Base-by-base conservation (phyloP, 208 protist genomes). In the Acanthamoeba royreba region DNA sequence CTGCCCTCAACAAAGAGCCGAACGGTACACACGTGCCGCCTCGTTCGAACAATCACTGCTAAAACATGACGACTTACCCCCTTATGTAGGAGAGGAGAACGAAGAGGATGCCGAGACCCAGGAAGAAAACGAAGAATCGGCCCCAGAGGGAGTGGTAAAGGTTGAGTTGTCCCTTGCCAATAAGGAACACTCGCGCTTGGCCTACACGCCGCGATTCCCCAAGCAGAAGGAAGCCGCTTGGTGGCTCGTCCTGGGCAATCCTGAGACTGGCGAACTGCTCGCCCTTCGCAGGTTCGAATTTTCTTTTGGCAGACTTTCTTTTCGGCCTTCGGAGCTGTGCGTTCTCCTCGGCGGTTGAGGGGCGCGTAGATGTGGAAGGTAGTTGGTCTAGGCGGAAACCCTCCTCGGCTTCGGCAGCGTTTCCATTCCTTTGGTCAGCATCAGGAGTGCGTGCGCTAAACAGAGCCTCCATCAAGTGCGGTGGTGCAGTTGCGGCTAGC, bases 221-320 rank as follows among this genome's bases (percentile, higher is more conserved):
- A 92, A 92, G 87, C 38, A 92, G 61, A 92, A 92, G 87, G 58
- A 92, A 58, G 15, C 87, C 58, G 35, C 87, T n/a, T 92, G 87
- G 87, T 92, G 87, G 87, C 42, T 92, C 40, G 87, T 92, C 43
- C 61, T 92, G 25, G 87, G 87, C 28, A n/a, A 53, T 43, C 87
- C 87, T 2, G 45, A 79, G 22, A 46, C 87, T 1, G 87, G 87
- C 25, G 87, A 92, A 40, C 61, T 92, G 1, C 61, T 92, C 25
- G 87, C 87, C 87, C 61, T 92, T 42, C 87, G 87, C 33, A 52
- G 87, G 53, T 58, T 61, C 22, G n/a, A n/a, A n/a, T n/a, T n/a
- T n/a, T n/a, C n/a, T n/a, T n/a, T n/a, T n/a, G n/a, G n/a, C n/a
- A n/a, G n/a, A n/a, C n/a, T n/a, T n/a, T n/a, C n/a, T n/a, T n/a